phyloP scores from a whole-genome alignment of 306 rosid genomes.

The Cicer bijugum region DNA sequence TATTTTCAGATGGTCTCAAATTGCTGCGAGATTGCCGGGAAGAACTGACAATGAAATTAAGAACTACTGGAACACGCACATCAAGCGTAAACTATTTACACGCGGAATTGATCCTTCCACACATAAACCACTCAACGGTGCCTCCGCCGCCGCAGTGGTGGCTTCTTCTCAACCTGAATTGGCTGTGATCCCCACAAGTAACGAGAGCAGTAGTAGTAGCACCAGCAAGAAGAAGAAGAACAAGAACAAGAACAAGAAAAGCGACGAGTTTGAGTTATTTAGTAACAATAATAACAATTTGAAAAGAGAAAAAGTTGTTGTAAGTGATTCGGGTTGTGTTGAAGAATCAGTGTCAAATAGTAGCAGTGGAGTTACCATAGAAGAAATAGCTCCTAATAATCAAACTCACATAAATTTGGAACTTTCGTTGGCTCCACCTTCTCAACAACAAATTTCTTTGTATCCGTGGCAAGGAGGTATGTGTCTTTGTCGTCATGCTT shows the following conservation, averaged over 20 bases:
- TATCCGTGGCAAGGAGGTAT: not conserved
- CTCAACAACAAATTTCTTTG: not conserved
- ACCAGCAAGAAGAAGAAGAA: not conserved
- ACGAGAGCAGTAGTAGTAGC: not conserved
- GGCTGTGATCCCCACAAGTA: not conserved
- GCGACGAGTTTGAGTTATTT: conserved; percentile 10
- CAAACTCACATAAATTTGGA: conserved; percentile 55
- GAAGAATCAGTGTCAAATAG: conserved; percentile 50
- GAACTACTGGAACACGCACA: conserved; percentile 70
- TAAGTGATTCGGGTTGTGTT: not conserved
- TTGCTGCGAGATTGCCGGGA: conserved; percentile 61
- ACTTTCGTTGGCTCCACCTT: conserved; percentile 56
- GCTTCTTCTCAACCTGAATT: not conserved
- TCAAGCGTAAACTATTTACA: conserved; percentile 53
- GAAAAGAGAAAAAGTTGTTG: not conserved
- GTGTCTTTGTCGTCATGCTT: not conserved
- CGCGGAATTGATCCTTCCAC: conserved; percentile 65
- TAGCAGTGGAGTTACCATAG: conserved; percentile 45
- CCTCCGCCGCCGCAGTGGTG: not conserved
- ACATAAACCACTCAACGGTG: conserved; percentile 48
- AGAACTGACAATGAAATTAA: conserved; percentile 74
- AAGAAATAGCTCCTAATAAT: conserved; percentile 20
- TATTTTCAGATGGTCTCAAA: conserved; percentile 61
- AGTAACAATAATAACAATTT: too few species aligned
- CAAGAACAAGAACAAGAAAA: too few species aligned